Evolutionary conservation across 768 basidiomycete species (phyloP).

Genomic region (Pulveroboletus ravenelii): DNA sequence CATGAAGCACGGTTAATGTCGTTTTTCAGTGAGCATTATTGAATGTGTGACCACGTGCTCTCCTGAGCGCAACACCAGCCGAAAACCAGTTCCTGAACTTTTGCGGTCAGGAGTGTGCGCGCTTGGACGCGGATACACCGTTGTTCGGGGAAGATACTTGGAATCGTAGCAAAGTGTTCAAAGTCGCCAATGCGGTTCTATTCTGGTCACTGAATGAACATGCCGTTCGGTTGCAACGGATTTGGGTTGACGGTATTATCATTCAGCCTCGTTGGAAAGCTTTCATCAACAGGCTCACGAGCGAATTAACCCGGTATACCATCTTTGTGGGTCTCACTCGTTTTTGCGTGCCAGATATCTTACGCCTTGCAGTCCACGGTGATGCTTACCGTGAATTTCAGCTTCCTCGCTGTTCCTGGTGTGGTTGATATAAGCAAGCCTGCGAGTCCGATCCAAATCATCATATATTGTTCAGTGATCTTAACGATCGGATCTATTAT

Average conservation of each 20-base stretch:
- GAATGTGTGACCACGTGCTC: background rate
- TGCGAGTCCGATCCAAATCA: too few relatives aligned
- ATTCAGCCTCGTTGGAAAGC: background rate
- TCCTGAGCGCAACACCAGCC: background rate
- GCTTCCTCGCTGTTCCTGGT: too few relatives aligned
- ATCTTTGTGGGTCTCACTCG: background rate
- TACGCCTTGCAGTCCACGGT: background rate
- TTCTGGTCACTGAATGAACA: slow-evolving; percentile 10
- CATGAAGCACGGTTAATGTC: slow-evolving; percentile 10
- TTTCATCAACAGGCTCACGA: background rate
- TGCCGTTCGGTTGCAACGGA: background rate
- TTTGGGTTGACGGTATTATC: background rate
- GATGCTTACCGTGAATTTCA: too few relatives aligned
- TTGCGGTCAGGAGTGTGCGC: slow-evolving; percentile 9
- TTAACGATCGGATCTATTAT: too few relatives aligned
- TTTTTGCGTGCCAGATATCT: background rate
- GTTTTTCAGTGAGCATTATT: background rate
- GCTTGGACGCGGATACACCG: slow-evolving; percentile 3
- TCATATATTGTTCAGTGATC: too few relatives aligned
- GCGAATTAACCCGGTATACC: background rate
- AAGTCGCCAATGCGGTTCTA: background rate
- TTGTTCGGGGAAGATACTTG: slow-evolving; percentile 5
- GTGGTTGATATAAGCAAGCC: too few relatives aligned
- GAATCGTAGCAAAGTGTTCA: slow-evolving; percentile 1
- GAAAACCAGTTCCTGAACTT: slow-evolving; percentile 14